phyloP scores from a whole-genome alignment of 306 rosid genomes.

The Cucurbita maxima region DNA sequence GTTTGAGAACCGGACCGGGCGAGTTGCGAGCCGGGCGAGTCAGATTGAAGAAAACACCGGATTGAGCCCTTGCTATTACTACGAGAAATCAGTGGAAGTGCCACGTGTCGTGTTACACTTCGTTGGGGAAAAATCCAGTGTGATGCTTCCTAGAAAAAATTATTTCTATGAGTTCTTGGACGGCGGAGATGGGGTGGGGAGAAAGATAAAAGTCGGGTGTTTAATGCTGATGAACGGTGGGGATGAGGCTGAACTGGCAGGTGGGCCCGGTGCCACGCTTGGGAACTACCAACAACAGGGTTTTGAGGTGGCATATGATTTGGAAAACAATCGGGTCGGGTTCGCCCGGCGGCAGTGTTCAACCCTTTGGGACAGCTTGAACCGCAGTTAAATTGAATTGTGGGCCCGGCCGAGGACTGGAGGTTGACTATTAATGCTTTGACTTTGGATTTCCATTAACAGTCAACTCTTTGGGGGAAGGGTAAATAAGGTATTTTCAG shows the following conservation, averaged over 20 bases:
- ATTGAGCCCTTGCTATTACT: constrained; percentile 60
- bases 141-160: constrained; percentile 57
- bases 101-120: constrained; percentile 58
- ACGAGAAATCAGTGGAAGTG: constrained; percentile 17
- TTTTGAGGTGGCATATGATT: constrained; percentile 71
- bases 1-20: constrained; percentile 49
- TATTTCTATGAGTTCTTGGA: constrained; percentile 64
- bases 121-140: constrained; percentile 44
- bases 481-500: background rate
- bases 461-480: background rate
- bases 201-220: constrained; percentile 56
- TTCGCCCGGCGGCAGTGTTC: constrained; percentile 74
- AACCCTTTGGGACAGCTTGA: constrained; percentile 64
- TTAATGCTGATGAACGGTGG: constrained; percentile 93
- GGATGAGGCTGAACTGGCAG: constrained; percentile 50
- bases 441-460: background rate
- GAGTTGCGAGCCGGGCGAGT: constrained; percentile 43
- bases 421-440: background rate
- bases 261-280: constrained; percentile 78
- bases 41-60: constrained; percentile 55
- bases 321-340: constrained; percentile 60
- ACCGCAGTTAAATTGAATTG: constrained; percentile 8
- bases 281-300: constrained; percentile 97
- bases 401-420: background rate
- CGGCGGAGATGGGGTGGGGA: constrained; percentile 30